Conservation (phyloP, 164 flowering plant genomes). For the Nelumbo lutea region DNA sequence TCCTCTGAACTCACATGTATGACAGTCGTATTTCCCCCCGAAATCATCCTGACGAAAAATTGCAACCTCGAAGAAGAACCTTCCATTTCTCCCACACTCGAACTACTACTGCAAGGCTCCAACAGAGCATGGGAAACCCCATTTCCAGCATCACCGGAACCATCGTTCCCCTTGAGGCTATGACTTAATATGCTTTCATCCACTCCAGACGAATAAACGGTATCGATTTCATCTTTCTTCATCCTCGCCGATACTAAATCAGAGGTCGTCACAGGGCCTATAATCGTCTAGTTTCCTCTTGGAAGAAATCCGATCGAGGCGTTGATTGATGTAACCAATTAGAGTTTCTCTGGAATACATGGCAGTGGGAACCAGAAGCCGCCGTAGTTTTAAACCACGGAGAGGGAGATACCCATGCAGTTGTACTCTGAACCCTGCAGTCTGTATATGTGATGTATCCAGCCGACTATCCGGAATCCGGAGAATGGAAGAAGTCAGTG, state of each 20-base stretch:
- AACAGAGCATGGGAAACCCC: slow-evolving; percentile 24
- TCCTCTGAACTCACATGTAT: slow-evolving; percentile 53
- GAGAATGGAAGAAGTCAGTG: background rate
- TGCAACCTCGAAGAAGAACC: slow-evolving; percentile 30
- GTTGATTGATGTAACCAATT: slow-evolving; percentile 8
- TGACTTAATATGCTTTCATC: background rate
- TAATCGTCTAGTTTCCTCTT: slow-evolving; percentile 48
- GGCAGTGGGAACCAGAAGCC: slow-evolving; percentile 7
- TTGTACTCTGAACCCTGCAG: background rate
- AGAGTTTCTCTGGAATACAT: slow-evolving; percentile 16
- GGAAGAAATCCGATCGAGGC: slow-evolving; percentile 27
- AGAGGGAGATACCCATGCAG: background rate
- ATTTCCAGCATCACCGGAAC: background rate
- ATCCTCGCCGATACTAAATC: slow-evolving; percentile 31
- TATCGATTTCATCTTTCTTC: slow-evolving; percentile 28
- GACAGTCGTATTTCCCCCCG: slow-evolving; percentile 45
- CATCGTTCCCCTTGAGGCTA: background rate
- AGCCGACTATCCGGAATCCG: background rate
- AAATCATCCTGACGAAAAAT: slow-evolving; percentile 61
- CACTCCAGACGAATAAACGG: slow-evolving; percentile 12
- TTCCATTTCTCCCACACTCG: slow-evolving; percentile 1
- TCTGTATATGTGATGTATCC: too few relatives aligned
- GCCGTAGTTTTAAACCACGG: background rate
- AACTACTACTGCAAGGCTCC: background rate
- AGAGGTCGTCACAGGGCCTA: slow-evolving; percentile 21